Evolutionary conservation across 495 filamentous ascomycete species (phyloP).

Genomic region (Penicillium tannophilum): DNA sequence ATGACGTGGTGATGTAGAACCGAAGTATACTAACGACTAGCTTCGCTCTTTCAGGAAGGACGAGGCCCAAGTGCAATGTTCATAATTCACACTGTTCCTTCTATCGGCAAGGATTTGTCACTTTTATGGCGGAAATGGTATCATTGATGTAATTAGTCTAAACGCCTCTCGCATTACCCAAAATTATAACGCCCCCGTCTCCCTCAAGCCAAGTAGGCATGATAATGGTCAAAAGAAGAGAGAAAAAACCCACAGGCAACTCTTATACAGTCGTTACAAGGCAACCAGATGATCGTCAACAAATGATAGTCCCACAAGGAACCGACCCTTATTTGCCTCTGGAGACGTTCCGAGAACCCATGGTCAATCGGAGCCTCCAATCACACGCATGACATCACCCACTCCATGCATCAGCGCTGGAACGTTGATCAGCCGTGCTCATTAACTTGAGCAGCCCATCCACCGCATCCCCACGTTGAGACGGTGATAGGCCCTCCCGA

Average conservation of each 20-base stretch:
- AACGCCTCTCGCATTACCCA: slow-evolving; percentile 20
- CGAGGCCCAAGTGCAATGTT: background rate
- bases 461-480: slow-evolving; percentile 44
- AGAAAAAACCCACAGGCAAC: background rate
- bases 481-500: slow-evolving; percentile 24
- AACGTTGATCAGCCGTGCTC: slow-evolving; percentile 32
- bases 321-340: background rate
- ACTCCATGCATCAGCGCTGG: slow-evolving; percentile 24
- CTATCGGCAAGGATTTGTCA: background rate
- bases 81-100: background rate
- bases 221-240: background rate
- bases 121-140: slow-evolving; percentile 19
- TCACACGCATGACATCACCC: slow-evolving; percentile 12
- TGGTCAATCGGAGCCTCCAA: background rate
- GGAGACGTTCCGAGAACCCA: background rate
- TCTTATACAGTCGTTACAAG: background rate
- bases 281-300: background rate
- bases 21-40: background rate
- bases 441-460: slow-evolving; percentile 47
- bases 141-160: slow-evolving; percentile 29
- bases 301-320: background rate
- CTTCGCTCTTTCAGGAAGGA: background rate
- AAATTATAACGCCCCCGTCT: slow-evolving; percentile 9
- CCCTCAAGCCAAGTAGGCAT: background rate
- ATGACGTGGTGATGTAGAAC: background rate